Base-by-base conservation (phyloP, 805 yeast genomes). In the Lipomyces oligophaga region DNA sequence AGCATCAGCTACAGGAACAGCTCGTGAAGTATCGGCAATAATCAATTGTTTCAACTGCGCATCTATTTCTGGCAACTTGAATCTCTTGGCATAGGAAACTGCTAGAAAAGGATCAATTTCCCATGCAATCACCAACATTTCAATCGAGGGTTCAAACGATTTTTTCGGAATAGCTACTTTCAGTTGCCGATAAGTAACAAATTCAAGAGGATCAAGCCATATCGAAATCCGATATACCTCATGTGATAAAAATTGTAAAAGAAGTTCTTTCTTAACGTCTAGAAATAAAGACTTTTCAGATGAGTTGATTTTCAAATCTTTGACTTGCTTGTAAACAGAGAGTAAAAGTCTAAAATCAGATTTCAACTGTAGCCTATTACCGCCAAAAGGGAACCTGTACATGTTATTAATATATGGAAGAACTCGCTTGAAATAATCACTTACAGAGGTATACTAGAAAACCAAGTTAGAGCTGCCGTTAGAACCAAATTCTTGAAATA, bases 391-490 rank as follows among this genome's bases (percentile, higher is more conserved):
- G 69, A 82, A 83, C 3, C 52, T 48, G 2, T 6, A 16, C 19
- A 19, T n/a, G 11, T 22, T n/a, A 15, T 16, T 24, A 39, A 21
- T 5, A 4, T 19, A 4, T 4, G 6, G 20, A 34, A 2, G n/a
- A 33, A 15, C 18, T 11, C 3, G 10, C 25, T 8, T 11, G 15
- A 3, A 19, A 3, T 5, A 27, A 20, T 18, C 13, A 38, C 52
- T 26, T 41, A 54, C 41, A 74, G 69, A 1, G 78, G 71, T 18
- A 77, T 71, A 37, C 69, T 73, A 20, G 71, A 72, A 62, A 87
- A 93, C 96, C 97, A 89, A 1, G 83, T 73, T 34, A 93, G 71
- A 0, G 83, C 76, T 15, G 86, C 87, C 45, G 77, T 79, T 20
- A 84, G 63, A 13, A 88, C 74, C 2, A 75, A 65, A 30, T 67